Evolutionary conservation across 1,139 yeast species (phyloP).

Genomic region (Debaryomyces singareniensis): DNA sequence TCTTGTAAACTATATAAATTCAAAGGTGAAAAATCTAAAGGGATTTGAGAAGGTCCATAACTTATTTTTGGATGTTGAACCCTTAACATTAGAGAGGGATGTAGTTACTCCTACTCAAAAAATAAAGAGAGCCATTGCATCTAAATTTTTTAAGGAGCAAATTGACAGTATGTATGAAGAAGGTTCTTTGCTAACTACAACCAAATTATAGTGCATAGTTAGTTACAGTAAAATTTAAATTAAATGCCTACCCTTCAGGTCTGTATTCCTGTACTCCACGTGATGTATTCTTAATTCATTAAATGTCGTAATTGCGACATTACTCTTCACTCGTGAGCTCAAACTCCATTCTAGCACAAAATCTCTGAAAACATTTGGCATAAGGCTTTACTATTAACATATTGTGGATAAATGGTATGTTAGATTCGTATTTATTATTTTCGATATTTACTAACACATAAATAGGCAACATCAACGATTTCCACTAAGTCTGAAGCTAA

Average conservation of each 20-base stretch:
- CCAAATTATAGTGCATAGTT: constrained; percentile 13
- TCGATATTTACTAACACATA: constrained; percentile 9
- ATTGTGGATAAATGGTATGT: constrained; percentile 1
- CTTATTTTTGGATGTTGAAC: constrained; percentile 28
- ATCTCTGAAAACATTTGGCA: no score
- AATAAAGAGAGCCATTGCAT: constrained; percentile 32
- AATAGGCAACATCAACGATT: constrained; percentile 19
- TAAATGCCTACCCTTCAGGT: no score
- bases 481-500: constrained; percentile 33
- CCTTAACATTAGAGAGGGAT: constrained; percentile 31
- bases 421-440: not conserved
- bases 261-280: no score
- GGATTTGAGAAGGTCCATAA: constrained; percentile 36
- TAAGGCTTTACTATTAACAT: not conserved
- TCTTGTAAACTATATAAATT: constrained; percentile 24
- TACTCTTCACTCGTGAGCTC: no score
- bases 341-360: no score
- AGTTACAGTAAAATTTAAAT: no score
- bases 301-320: no score
- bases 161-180: constrained; percentile 20
- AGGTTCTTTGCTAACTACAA: constrained; percentile 19
- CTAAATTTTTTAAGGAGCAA: constrained; percentile 20
- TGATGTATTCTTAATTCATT: no score
- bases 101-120: constrained; percentile 39
- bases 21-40: constrained; percentile 18